These are phyloP conservation scores for Penicillium samsonianum DNA, from an alignment of 495 filamentous ascomycete genomes.

Conservation along the genomic window DNA sequence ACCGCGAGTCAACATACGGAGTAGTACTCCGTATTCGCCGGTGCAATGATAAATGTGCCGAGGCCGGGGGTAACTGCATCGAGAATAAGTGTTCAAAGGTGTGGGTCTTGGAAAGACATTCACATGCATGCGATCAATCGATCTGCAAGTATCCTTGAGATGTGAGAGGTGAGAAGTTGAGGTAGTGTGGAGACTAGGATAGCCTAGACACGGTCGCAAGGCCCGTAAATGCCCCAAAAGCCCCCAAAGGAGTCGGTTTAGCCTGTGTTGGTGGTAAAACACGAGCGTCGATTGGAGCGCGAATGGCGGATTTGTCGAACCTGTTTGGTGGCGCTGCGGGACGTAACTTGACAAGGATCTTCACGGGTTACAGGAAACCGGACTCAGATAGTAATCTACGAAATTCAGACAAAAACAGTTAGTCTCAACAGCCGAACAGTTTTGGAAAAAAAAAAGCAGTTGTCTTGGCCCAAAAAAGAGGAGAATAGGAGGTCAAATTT, in stretches of 20 bases:
- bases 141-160: conserved; percentile 5
- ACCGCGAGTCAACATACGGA: conserved; percentile 9
- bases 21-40: conserved; percentile 1
- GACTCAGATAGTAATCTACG: conserved; percentile 73
- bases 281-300: conserved; percentile 24
- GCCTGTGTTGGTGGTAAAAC: conserved; percentile 20
- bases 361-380: conserved; percentile 63
- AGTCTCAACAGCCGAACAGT: conserved; percentile 37
- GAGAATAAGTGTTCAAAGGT: not conserved
- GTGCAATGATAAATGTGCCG: conserved; percentile 1
- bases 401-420: conserved; percentile 36
- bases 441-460: conserved; percentile 20
- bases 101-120: not conserved
- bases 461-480: conserved; percentile 14
- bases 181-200: conserved; percentile 17
- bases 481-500: conserved; percentile 31
- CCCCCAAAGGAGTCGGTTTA: conserved; percentile 1
- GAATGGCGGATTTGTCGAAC: conserved; percentile 17
- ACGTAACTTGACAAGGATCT: conserved; percentile 30
- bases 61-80: not conserved
- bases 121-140: conserved; percentile 1
- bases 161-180: not conserved
- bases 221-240: conserved; percentile 9
- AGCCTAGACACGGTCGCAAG: conserved; percentile 21
- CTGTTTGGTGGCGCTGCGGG: conserved; percentile 24